A percentile compares a stretch with the other conserved stretches of the same genome.
Conservation (phyloP, 768 basidiomycete genomes). For the Suillus sp. region DNA sequence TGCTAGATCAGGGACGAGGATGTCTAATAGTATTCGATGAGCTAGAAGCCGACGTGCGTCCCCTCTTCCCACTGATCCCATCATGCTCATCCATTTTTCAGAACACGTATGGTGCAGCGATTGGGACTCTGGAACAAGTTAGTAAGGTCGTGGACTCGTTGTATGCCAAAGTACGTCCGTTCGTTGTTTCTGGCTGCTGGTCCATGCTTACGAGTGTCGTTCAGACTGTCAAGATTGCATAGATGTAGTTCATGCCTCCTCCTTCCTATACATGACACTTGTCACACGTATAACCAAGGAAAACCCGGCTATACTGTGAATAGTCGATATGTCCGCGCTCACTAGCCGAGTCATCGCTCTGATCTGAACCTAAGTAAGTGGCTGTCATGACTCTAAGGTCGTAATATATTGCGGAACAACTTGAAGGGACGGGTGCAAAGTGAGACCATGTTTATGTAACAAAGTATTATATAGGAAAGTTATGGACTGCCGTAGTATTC, state of each 20-base stretch:
- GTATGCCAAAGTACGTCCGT: conserved; percentile 71
- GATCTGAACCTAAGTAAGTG: not conserved
- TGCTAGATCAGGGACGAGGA: conserved; percentile 94
- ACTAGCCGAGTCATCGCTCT: not conserved
- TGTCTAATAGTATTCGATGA: conserved; percentile 91
- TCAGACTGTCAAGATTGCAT: conserved; percentile 49
- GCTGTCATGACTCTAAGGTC: not conserved
- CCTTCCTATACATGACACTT: not conserved
- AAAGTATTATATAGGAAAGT: too few relatives aligned
- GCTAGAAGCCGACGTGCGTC: conserved; percentile 78
- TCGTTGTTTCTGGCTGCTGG: not conserved
- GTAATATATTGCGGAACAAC: not conserved
- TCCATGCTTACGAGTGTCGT: not conserved
- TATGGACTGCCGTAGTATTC: too few relatives aligned
- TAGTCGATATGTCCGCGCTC: not conserved
- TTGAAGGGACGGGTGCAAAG: not conserved
- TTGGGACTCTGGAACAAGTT: conserved; percentile 87
- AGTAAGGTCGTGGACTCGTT: conserved; percentile 93
- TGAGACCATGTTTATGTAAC: too few relatives aligned
- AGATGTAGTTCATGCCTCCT: conserved; percentile 9
- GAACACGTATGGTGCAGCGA: conserved; percentile 87
- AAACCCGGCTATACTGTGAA: not conserved
- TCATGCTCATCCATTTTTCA: conserved; percentile 32
- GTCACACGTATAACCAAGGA: not conserved
- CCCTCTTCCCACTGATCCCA: not conserved